Base-by-base conservation (phyloP, 306 rosid genomes). In the Quercus variabilis region DNA sequence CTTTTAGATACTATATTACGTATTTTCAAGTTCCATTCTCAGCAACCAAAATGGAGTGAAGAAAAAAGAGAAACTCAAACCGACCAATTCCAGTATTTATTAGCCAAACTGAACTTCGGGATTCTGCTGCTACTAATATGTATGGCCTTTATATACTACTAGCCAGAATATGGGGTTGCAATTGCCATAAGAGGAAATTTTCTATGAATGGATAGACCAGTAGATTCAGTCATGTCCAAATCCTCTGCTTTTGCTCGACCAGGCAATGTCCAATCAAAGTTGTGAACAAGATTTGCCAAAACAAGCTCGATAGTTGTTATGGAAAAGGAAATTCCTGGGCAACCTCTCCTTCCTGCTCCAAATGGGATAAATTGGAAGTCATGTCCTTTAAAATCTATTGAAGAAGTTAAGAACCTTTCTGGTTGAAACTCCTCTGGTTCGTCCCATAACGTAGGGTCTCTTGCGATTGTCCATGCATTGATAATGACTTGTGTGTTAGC, bases 181-280 rank as follows among this genome's bases (percentile, higher is more conserved):
- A 46, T 11, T 46, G 52, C 52, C 14, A 46, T 46, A 46, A 46
- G 14, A 3, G 52, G 14, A 46, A 10, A 46, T 11, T 30, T 30
- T 30, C 4, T 30, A 30, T 30, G 31, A 30, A 30, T 30, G 31
- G 31, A 0, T 30, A 30, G 0, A 30, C 31, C 31, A 30, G 31
- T 30, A 30, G 31, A 30, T 30, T 30, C 31, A 30, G 31, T 30
- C 31, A 30, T 30, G 31, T 30, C 31, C 83, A 90, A 71, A 73
- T 84, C 88, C 31, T 90, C 46, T 7, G 81, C 80, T 14, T 73
- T 19, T 35, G 73, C 59, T 74, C 88, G 89, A 58, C 63, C 80
- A 25, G 90, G 94, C 75, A 92, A 85, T 83, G 84, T 87, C 94
- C 93, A 92, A 70, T 90, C 85, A 14, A 92, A 86, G 64, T 85